phyloP scores from a whole-genome alignment of 1,284 basidiomycete species.

The Ganoderma multipileum region DNA sequence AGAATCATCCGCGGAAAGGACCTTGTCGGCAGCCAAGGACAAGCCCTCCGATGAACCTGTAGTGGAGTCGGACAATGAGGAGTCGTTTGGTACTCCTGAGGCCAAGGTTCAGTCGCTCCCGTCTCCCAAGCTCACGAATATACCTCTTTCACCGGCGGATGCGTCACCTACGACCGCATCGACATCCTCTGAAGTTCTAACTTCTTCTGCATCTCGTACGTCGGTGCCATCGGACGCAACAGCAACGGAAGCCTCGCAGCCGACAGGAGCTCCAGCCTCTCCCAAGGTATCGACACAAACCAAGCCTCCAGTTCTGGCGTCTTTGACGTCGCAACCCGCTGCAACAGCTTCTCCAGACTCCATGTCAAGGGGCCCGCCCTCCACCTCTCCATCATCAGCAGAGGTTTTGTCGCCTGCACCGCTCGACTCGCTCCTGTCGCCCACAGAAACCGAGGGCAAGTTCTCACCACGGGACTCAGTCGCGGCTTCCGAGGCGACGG shows the following conservation, averaged over 20 bases:
- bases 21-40: neutral
- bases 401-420: slow-evolving; percentile 2
- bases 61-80: slow-evolving; percentile 5
- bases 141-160: slow-evolving; percentile 19
- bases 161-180: neutral
- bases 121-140: slow-evolving; percentile 14
- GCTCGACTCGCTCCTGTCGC: slow-evolving; percentile 52
- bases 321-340: neutral
- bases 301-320: neutral
- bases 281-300: neutral
- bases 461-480: slow-evolving; percentile 49
- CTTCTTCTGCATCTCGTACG: neutral
- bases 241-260: neutral
- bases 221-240: neutral
- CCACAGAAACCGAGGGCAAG: slow-evolving; percentile 37
- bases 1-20: neutral
- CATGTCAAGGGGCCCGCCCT: too few species aligned
- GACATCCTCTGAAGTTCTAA: neutral
- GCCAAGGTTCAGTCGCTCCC: slow-evolving; percentile 11
- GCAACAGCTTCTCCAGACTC: neutral
- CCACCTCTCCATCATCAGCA: too few species aligned
- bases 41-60: neutral
- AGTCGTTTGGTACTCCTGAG: slow-evolving; percentile 12
- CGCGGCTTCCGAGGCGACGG: slow-evolving; percentile 63
- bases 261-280: neutral